Evolutionary conservation across 345 rosid genomes (phyloP), one percentile per base, ranked within the genome.

Genomic region (Passiflora organensis): DNA sequence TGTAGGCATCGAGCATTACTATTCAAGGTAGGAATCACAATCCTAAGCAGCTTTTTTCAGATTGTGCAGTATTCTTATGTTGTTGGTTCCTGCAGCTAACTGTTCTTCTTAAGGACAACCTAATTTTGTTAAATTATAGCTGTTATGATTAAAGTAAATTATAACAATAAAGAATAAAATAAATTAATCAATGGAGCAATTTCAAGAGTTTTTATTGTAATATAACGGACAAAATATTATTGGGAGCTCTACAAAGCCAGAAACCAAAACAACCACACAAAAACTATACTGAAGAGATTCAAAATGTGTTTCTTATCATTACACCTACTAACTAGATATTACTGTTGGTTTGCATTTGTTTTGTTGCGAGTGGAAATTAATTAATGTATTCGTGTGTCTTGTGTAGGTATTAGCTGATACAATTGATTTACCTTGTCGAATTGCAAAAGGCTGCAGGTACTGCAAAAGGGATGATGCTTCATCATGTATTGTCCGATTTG

Each of bases 1-100:
- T 94, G 99, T 85, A 80, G 95, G 72, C 97, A 94, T 73, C 90
- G 99, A 60, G 80, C 95, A 67, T 74, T 89, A 68, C 78, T 94
- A 60, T 94, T 94, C 80, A 94, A 94, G 78, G 99, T 89, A 53
- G 34, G n/a, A 23, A 32, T 56, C 37, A 42, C 19, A 20, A 24
- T 12, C 47, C 24, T 2, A 12, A 16, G 14, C n/a, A 11, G 28
- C 20, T 17, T 2, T 21, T 23, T 12, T 46, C 46, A 11, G 45
- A 6, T 37, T 46, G 16, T 59, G n/a, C n/a, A 15, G 14, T 15
- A 4, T 23, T 11, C 10, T 43, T 44, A 32, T 36, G 17, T 1
- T 32, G 13, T 45, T 48, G 13, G 28, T 6, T 45, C 13, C 19
- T n/a, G n/a, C n/a, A n/a, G n/a, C n/a, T n/a, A n/a, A n/a, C n/a